Evolutionary conservation across 1,284 basidiomycete species (phyloP), one percentile per base, ranked within the genome.

Genomic region (Entoloma clypeatum): DNA sequence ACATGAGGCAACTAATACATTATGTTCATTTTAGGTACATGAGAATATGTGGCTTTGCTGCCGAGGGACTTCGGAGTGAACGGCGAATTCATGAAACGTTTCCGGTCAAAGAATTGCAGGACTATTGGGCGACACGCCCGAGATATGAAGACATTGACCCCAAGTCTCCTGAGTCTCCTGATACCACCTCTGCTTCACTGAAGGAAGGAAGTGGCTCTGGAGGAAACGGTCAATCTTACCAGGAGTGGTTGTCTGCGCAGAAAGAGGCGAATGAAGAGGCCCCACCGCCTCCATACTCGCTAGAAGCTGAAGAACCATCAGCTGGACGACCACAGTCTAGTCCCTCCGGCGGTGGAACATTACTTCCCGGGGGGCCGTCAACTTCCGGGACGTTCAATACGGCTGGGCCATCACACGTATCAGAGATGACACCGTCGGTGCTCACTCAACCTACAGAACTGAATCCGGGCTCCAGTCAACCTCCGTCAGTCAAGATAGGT

Each of bases 21-120:
- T 39, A 27, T 13, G 22, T 7, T 26, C 21, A 13, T 36, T 17
- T 30, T 51, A 80, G 77, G 79, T 88, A 84, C 55, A 87, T 87
- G 81, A 76, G 85, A 11, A 79, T 87, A 40, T 75, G 73, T 46
- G 84, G 85, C 7, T 79, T 83, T 51, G 81, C 79, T 3, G 81
- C 71, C 1, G 85, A 87, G 59, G 72, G 68, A 13, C 62, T 87
- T 21, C 77, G 79, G 19, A 72, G 74, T 14, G 81, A 84, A 51
- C 75, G 78, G 11, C 60, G 63, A 29, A 65, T 86, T 9, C 68
- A 70, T 26, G 81, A 84, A 43, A 70, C 74, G 1, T 79, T 87
- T 46, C 85, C 86, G 0, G 64, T 71, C 17, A 83, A 86, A 44
- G 82, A 86, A 49, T 58, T 88, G 4, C 73, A 80, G 41, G 82